Evolutionary conservation across 2,329 filamentous ascomycete species (phyloP), one percentile per base, ranked within the genome.

Genomic region (Alternaria triticimaculans): DNA sequence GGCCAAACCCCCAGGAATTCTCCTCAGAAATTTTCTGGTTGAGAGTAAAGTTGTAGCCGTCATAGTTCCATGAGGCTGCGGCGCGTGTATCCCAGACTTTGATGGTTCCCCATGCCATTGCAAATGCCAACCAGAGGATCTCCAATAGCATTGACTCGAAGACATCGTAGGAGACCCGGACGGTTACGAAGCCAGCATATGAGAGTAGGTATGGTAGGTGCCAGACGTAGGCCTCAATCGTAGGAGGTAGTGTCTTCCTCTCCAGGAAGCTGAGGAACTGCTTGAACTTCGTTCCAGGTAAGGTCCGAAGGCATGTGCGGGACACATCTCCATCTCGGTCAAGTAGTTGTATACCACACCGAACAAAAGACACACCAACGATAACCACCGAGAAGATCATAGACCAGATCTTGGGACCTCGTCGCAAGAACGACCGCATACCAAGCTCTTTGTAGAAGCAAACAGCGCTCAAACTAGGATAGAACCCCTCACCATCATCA

Each of bases 61-160:
- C 54, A 15, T 51, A 54, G 28, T 67, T 68, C 54, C 55, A 64
- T 20, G 45, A 41, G 3, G 61, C 64, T 9, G 63, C 48, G 9
- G 55, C 23, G 6, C 71, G 64, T 6, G 72, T 75, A 9, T 62
- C 56, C 62, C 61, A 75, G 6, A 75, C 55, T 58, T 73, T 73
- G 55, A 75, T 72, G 2, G 71, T 68, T 9, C 71, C 71, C 71
- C 72, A 75, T 9, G 71, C 68, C 44, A 75, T 73, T 26, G 72
- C 71, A 26, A 72, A 72, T 3, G 63, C 15, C 14, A 75, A 62
- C 72, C 72, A 75, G 7, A 72, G 53, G 9, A 75, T 72, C 58
- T 75, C 66, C 4, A 67, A 33, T 15, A 75, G 64, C 71, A 72
- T 73, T 5, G 70, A 75, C 33, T 69, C 66, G 3, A 25, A 41